Base-by-base conservation (phyloP, 306 rosid genomes). In the Dicorynia guianensis region DNA sequence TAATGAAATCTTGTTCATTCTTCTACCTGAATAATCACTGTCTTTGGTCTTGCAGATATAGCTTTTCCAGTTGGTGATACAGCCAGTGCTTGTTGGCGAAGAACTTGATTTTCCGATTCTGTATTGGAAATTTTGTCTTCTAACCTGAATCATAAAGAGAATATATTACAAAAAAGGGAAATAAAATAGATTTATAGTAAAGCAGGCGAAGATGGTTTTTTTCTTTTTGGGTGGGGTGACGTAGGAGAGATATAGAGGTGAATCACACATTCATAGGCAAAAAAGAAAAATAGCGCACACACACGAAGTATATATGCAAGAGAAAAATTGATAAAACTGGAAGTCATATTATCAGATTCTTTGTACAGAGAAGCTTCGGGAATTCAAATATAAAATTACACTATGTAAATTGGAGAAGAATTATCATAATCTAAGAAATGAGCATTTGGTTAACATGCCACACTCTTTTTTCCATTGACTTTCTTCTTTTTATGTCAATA, bases 21-120 rank as follows among this genome's bases (percentile, higher is more conserved):
- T 36, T 60, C 66, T 87, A 96, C 99, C 98, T 90, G 99, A 85
- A 90, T 74, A 76, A 96, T 96, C 82, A 89, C 83, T 0, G 97
- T 84, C 90, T 83, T 93, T 61, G 97, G 83, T 83, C 98, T 86
- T 44, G 91, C 78, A 76, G 99, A 85, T 48, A 92, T 69, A 80
- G 93, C 58, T 80, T 84, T 96, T 73, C 81, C 98, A 35, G 97
- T 93, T 53, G 99, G 98, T 33, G 99, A 96, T 83, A 87, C 89
- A 71, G 94, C 87, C 91, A 96, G 75, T 83, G 98, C 97, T 87
- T 96, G 98, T 84, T 96, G 99, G 76, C 99, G 99, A 90, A 96
- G 95, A 79, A 96, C 96, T 85, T 96, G 99, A 75, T 96, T 96
- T 87, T 96, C 99, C 3, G 99, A 93, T 85, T 96, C 99, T 58